A percentile compares a stretch with the other conserved stretches of the same genome.
phyloP scores from a whole-genome alignment of 2,329 filamentous ascomycete genomes.

The Xylaria sp. region DNA sequence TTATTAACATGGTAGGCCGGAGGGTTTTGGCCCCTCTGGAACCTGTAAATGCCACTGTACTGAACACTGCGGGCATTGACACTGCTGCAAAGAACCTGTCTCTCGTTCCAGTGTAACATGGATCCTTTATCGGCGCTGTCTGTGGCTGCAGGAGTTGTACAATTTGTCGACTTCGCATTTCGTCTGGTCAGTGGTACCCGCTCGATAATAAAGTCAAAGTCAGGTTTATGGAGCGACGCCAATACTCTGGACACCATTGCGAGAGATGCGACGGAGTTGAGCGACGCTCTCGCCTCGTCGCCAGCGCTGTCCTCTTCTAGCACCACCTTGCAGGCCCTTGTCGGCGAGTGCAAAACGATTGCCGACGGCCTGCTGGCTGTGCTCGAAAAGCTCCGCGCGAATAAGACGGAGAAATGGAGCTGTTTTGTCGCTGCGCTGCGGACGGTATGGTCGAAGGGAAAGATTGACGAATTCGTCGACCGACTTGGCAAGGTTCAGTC shows the following conservation, averaged over 20 bases:
- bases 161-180: conserved; percentile 20
- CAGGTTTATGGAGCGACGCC: conserved; percentile 4
- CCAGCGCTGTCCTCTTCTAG: conserved; percentile 10
- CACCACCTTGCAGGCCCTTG: conserved; percentile 15
- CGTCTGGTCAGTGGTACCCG: conserved; percentile 18
- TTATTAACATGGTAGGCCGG: neutral
- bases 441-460: conserved; percentile 13
- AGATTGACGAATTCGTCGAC: conserved; percentile 10
- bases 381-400: conserved; percentile 9
- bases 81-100: neutral
- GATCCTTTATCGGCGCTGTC: conserved; percentile 21
- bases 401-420: conserved; percentile 14
- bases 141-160: conserved; percentile 13
- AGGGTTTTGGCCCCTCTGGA: neutral
- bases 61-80: neutral
- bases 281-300: conserved; percentile 13
- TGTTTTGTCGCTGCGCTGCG: conserved; percentile 19
- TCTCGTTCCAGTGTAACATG: conserved; percentile 5
- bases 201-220: conserved; percentile 15
- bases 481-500: conserved; percentile 14
- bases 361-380: neutral
- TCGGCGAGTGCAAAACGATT: conserved; percentile 17
- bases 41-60: neutral
- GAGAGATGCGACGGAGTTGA: conserved; percentile 13
- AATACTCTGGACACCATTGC: conserved; percentile 21